Base-by-base conservation (phyloP, 129 eudicot genomes). In the Kitagawia praeruptora region DNA sequence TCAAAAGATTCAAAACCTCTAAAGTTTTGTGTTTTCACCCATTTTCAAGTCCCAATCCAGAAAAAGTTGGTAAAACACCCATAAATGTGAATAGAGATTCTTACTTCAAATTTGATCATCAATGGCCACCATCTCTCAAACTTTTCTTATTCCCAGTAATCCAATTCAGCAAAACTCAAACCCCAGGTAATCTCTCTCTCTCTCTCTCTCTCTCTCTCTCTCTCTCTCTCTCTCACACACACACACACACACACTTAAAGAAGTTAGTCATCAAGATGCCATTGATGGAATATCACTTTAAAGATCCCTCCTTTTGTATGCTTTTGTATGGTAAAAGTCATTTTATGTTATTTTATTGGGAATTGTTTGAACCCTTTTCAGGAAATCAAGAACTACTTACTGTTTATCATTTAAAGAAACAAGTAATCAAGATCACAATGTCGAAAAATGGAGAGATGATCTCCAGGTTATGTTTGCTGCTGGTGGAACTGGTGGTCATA, bases 401-500 rank as follows among this genome's bases (percentile, higher is more conserved):
- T 82, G 88, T 78, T 58, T 82, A 12, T 82, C 90, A 18, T 4
- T 84, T 0, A 51, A 87, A 58, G 74, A 79, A 63, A 19, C 82
- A 8, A 49, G 4, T 42, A 21, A 47, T 41, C 80, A 67, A 76
- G 58, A 75, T 39, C 41, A 54, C 72, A 45, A 54, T 70, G 75
- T 71, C 39, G 23, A 80, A 15, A 16, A 47, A 7, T 25, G 54
- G 6, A 38, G 56, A 66, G 47, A 76, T 13, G 73, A 78, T 42
- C 81, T 80, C 61, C 69, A 81, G 54, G 70, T 87, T 3, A 61
- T 80, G 41, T 84, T 87, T 13, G 90, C 88, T 3, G 86, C 83
- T 12, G 90, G 90, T 6, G 88, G 90, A 4, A 80, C 86, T 19
- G 88, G 90, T 0, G 88, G 88, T 38, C 88, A 80, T n/a, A 87